Evolutionary conservation across 768 basidiomycete species (phyloP), one percentile per base, ranked within the genome.

Genomic region (Boletus barrowsii): DNA sequence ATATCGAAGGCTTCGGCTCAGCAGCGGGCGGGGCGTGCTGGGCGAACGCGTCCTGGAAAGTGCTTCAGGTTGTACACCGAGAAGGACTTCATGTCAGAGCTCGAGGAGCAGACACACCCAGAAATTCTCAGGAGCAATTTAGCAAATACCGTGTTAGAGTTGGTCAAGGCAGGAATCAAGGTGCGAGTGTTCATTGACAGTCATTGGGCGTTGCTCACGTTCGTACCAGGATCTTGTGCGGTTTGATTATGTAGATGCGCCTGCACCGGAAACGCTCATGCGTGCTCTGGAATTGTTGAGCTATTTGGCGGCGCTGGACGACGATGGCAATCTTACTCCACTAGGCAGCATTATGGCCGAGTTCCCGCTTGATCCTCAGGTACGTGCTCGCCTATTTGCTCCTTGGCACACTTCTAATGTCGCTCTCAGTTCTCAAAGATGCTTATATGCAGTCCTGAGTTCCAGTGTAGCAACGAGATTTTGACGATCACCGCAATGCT

Each of bases 341-440:
- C 75, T 98, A 9, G 97, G 97, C 5, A 76, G 73, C 36, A 87
- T 93, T 56, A 98, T 98, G 96, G 96, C 97, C 0, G 93, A 98
- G 62, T 98, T 98, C 77, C 97, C 96, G 13, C 80, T 99, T n/a
- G 97, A 98, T 70, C 97, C 96, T 39, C 95, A 95, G 78, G 90
- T 89, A 60, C 37, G 78, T 55, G 11, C 1, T 43, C 20, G 1
- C 41, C 32, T n/a, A 10, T 33, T 2, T 1, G 2, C 10, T 22
- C 14, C n/a, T 5, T 1, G n/a, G 42, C 3, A 29, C 1, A 10
- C 17, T 29, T 5, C 7, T 56, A 10, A 71, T 8, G 4, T 29
- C 20, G 5, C 2, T 5, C 39, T 15, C 35, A 70, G 86, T 79
- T 98, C 62, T 84, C 97, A 24, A 97, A 97, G 71, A 87, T 96